Evolutionary conservation across 2,329 filamentous ascomycete genomes (phyloP).

Genomic region (Phaeosphaeriaceae sp.): DNA sequence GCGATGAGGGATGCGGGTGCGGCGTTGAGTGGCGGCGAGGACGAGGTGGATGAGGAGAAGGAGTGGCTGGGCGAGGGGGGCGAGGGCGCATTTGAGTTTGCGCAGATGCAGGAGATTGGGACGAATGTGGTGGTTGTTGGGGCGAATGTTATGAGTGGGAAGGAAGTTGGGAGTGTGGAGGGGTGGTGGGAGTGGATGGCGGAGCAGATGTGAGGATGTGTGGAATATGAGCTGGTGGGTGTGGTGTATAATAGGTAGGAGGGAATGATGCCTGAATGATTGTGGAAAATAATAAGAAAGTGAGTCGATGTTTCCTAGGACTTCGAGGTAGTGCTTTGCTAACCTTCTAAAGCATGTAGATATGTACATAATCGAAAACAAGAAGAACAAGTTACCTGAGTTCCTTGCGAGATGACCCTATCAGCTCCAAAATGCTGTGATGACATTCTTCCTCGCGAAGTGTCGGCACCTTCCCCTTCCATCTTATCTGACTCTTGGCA

Average conservation of each 20-base stretch:
- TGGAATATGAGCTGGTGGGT: background rate
- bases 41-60: constrained; percentile 68
- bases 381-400: background rate
- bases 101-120: constrained; percentile 82
- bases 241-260: background rate
- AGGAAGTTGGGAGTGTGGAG: constrained; percentile 72
- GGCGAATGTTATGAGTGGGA: constrained; percentile 68
- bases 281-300: background rate
- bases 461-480: background rate
- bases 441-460: too few relatives aligned
- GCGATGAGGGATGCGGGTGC: constrained; percentile 83
- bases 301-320: background rate
- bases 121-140: constrained; percentile 78
- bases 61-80: constrained; percentile 85
- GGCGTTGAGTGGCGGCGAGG: constrained; percentile 64
- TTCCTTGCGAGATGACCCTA: background rate
- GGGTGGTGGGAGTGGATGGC: constrained; percentile 94
- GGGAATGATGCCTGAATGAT: background rate
- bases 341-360: background rate
- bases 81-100: constrained; percentile 78
- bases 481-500: background rate
- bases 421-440: too few relatives aligned
- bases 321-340: background rate
- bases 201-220: constrained; percentile 64
- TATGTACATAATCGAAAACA: background rate